Evolutionary conservation across 345 rosid genomes (phyloP).

Genomic region (Trapa bicornis): DNA sequence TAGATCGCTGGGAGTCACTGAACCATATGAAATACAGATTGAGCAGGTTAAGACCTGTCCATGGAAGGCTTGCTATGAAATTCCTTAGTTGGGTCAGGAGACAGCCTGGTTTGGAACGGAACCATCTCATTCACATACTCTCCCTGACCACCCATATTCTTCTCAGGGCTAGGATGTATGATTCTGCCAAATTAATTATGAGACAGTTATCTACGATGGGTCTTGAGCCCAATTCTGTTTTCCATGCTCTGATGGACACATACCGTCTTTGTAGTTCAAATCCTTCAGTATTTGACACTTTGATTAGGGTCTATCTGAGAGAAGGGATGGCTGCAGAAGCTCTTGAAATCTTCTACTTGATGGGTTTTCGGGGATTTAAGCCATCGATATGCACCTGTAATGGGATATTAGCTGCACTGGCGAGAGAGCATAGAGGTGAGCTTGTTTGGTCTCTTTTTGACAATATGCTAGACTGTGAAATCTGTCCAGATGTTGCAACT

Average conservation of each 20-base stretch:
- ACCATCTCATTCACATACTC: slow-evolving; percentile 42
- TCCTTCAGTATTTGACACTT: slow-evolving; percentile 74
- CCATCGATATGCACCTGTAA: slow-evolving; percentile 69
- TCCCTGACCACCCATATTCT: slow-evolving; percentile 61
- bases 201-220: slow-evolving; percentile 40
- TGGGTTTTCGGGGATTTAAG: slow-evolving; percentile 51
- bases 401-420: slow-evolving; percentile 44
- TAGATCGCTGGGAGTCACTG: slow-evolving; percentile 80
- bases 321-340: slow-evolving; percentile 50
- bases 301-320: slow-evolving; percentile 55
- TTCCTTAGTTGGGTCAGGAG: slow-evolving; percentile 61
- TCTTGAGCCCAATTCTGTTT: slow-evolving; percentile 35
- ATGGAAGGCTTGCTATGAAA: slow-evolving; percentile 75
- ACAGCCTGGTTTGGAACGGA: slow-evolving; percentile 56
- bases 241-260: slow-evolving; percentile 54
- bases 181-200: slow-evolving; percentile 43
- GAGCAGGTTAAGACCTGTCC: slow-evolving; percentile 62
- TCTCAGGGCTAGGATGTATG: slow-evolving; percentile 76
- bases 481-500: slow-evolving; percentile 70
- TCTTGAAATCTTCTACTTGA: slow-evolving; percentile 44
- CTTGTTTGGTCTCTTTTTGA: slow-evolving; percentile 57
- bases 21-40: slow-evolving; percentile 69
- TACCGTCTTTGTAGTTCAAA: slow-evolving; percentile 76
- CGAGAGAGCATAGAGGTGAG: slow-evolving; percentile 29
- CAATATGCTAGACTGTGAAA: slow-evolving; percentile 54